Evolutionary conservation across 352 stramenopile species (phyloP), one percentile per base, ranked within the genome.

Genomic region (Salisapilia sapeloensis): DNA sequence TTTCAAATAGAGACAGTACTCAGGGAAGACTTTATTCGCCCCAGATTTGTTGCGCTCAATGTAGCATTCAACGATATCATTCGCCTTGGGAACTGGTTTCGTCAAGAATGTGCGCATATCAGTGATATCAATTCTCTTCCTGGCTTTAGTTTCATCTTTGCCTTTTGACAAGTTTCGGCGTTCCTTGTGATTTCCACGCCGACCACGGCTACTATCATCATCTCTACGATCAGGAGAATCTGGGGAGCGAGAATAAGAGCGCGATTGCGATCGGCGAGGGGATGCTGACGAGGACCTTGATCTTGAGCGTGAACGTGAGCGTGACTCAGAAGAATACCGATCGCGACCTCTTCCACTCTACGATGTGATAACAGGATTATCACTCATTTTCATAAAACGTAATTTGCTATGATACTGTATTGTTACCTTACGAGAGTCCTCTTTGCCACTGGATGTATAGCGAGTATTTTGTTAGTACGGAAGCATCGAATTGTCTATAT

Each of bases 51-150:
- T 96, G 43, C 90, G 61, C 40, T 92, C 74, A 28, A 97, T 95
- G 62, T 91, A 96, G 56, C 90, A 97, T 53, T 96, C 80, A 23
- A 97, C 56, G 21, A 93, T 76, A 21, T 94, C 90, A 40, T 82
- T 80, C 2, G 57, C 57, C 38, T 86, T 89, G 4, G 89, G 81
- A 25, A 89, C 59, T 0, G 90, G 89, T 6, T 69, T 58, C 54
- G 83, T 40, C 13, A 83, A 45, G 38, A 87, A 87, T 10, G 60
- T 49, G 3, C 64, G 70, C 65, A 87, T 87, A 43, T 87, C 69
- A 14, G 60, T 56, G 34, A 87, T 82, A 34, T 87, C 69, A 14
- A 87, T 58, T 50, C 83, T 84, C 46, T 84, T 84, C 28, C 77
- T 78, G 5, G 43, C 38, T 0, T n/a, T n/a, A n/a, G n/a, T n/a